A percentile compares a stretch with the other conserved stretches of the same genome.
Conservation (phyloP, 192 early-diverging fungal genomes). For the Glomus cerebriforme region DNA sequence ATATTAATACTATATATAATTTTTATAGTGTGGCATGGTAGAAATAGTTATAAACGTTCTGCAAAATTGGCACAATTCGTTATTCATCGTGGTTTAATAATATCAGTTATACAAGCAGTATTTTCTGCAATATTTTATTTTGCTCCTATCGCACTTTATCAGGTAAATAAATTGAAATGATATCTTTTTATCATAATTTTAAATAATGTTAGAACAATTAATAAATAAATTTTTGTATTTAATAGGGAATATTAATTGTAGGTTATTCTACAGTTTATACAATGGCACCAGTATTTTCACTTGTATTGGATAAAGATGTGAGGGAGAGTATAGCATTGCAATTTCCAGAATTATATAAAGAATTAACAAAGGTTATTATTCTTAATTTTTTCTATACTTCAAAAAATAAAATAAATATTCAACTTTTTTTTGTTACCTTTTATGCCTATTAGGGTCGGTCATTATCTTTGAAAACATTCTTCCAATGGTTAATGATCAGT, state of each 20-base stretch:
- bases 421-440: not conserved
- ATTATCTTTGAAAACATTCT: slow-evolving; percentile 91
- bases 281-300: slow-evolving; percentile 94
- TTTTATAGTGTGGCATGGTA: slow-evolving; percentile 83
- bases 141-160: slow-evolving; percentile 95
- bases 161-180: slow-evolving; percentile 38
- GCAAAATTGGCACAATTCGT: slow-evolving; percentile 95
- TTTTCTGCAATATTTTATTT: slow-evolving; percentile 96
- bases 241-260: slow-evolving; percentile 71
- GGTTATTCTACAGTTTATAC: slow-evolving; percentile 97
- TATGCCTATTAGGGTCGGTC: slow-evolving; percentile 66
- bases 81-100: slow-evolving; percentile 95
- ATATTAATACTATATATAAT: not conserved
- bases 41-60: slow-evolving; percentile 92
- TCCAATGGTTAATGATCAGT: slow-evolving; percentile 91
- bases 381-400: not conserved
- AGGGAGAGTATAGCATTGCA: slow-evolving; percentile 85
- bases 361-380: slow-evolving; percentile 75
- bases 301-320: slow-evolving; percentile 91
- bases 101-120: slow-evolving; percentile 97
- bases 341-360: slow-evolving; percentile 94
- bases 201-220: not conserved
- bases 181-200: slow-evolving; percentile 16
- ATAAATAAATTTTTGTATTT: slow-evolving; percentile 1
- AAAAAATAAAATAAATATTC: not conserved